These are phyloP conservation scores for Acer negundo DNA, from an alignment of 345 rosid species.

Conservation along the genomic window DNA sequence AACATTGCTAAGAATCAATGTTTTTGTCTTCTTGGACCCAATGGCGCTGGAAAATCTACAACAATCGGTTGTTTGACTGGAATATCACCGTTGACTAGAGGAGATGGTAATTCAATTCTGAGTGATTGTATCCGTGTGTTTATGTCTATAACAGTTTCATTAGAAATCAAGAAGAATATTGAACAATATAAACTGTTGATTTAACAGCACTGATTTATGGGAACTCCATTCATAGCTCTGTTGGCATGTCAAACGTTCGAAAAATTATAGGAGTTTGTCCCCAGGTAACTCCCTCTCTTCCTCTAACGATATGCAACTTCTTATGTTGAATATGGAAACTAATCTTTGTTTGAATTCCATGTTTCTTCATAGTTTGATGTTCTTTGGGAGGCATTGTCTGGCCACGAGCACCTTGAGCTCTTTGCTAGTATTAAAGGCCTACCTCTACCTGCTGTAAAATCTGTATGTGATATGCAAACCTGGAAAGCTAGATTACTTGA, in stretches of 20 bases:
- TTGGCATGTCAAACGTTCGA: constrained; percentile 82
- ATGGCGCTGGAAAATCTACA: constrained; percentile 95
- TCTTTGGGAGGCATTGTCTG: constrained; percentile 85
- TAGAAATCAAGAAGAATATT: not conserved
- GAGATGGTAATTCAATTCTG: constrained; percentile 59
- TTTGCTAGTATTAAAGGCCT: constrained; percentile 85
- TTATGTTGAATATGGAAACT: constrained; percentile 13
- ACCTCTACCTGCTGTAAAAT: constrained; percentile 52
- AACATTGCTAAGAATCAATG: constrained; percentile 77
- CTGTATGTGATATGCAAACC: constrained; percentile 41
- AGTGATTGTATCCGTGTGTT: not conserved
- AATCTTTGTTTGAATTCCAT: constrained; percentile 15
- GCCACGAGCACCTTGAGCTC: constrained; percentile 80
- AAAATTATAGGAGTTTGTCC: constrained; percentile 88
- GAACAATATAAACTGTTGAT: not conserved
- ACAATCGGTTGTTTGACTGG: constrained; percentile 82
- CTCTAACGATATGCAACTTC: not conserved
- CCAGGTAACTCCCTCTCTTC: constrained; percentile 50
- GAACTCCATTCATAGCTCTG: constrained; percentile 67
- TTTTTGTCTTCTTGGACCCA: constrained; percentile 95
- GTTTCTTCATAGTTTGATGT: constrained; percentile 64
- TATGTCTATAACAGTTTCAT: not conserved
- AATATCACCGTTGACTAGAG: constrained; percentile 68
- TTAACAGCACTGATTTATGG: constrained; percentile 73
- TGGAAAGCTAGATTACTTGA: not conserved